Evolutionary conservation across 257 asterid genomes (phyloP).

Genomic region (Nemophila menziesii): DNA sequence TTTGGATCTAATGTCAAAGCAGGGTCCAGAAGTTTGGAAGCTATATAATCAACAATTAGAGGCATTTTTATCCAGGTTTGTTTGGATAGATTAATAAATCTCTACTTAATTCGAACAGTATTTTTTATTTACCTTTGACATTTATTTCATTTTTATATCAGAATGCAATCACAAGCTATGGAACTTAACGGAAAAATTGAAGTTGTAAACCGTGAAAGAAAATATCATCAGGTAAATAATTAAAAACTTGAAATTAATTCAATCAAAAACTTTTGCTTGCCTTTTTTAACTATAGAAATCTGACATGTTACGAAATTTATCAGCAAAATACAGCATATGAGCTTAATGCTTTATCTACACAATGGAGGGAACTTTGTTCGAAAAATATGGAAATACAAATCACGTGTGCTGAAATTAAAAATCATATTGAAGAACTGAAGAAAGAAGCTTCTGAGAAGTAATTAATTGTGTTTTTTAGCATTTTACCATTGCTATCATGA

Average conservation of each 20-base stretch:
- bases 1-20: constrained; percentile 77
- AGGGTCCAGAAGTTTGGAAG: constrained; percentile 96
- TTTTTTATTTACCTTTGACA: too few relatives aligned
- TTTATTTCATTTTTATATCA: constrained; percentile 16
- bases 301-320: constrained; percentile 8
- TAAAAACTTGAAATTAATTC: too few relatives aligned
- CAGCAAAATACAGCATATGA: constrained; percentile 97
- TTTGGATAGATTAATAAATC: too few relatives aligned
- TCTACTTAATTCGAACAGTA: too few relatives aligned
- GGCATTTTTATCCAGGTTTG: constrained; percentile 70
- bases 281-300: neutral
- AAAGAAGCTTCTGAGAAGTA: constrained; percentile 57
- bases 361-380: constrained; percentile 88
- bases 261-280: neutral
- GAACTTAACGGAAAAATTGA: constrained; percentile 65
- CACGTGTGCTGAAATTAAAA: constrained; percentile 61
- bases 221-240: constrained; percentile 95
- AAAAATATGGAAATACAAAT: constrained; percentile 83
- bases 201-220: constrained; percentile 89
- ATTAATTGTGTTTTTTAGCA: neutral
- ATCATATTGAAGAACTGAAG: constrained; percentile 43
- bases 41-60: constrained; percentile 70
- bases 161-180: constrained; percentile 67
- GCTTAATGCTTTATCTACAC: constrained; percentile 75
- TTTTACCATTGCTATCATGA: too few relatives aligned